Conservation (phyloP, 768 basidiomycete species). For the Pleurotus citrinopileatus region DNA sequence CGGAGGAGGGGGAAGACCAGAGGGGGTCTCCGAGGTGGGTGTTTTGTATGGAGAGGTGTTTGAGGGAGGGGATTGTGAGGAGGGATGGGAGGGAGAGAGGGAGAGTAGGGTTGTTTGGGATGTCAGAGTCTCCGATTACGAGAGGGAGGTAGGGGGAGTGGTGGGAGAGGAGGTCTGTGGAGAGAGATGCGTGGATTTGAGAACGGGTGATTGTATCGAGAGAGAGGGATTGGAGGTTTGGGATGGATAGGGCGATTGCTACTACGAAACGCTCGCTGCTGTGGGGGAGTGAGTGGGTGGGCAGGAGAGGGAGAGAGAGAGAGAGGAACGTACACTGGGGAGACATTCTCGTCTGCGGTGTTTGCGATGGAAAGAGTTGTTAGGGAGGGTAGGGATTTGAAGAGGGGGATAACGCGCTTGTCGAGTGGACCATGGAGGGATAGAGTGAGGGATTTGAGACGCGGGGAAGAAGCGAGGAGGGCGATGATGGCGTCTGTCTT, state of each 20-base stretch:
- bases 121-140: slow-evolving; percentile 57
- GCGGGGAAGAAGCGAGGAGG: slow-evolving; percentile 46
- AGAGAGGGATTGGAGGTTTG: slow-evolving; percentile 51
- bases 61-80: slow-evolving; percentile 59
- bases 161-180: slow-evolving; percentile 24
- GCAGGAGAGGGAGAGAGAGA: slow-evolving; percentile 3
- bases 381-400: slow-evolving; percentile 41
- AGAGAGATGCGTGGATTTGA: slow-evolving; percentile 44
- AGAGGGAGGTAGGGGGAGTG: slow-evolving; percentile 57
- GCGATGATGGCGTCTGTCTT: slow-evolving; percentile 46
- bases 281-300: slow-evolving; percentile 6
- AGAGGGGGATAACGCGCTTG: slow-evolving; percentile 46
- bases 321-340: slow-evolving; percentile 40
- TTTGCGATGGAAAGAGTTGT: slow-evolving; percentile 47
- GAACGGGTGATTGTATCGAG: slow-evolving; percentile 68
- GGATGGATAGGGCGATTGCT: slow-evolving; percentile 59
- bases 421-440: slow-evolving; percentile 47
- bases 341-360: slow-evolving; percentile 33
- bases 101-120: slow-evolving; percentile 52
- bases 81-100: slow-evolving; percentile 66
- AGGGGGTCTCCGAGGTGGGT: slow-evolving; percentile 66
- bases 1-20: slow-evolving; percentile 38
- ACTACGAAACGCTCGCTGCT: slow-evolving; percentile 73
- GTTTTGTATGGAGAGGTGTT: slow-evolving; percentile 61
- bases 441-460: slow-evolving; percentile 46